Percentiles rank a stretch among this genome's conserved stretches.
Evolutionary conservation across 768 basidiomycete genomes (phyloP).

Genomic region (Auriculariales sp.): DNA sequence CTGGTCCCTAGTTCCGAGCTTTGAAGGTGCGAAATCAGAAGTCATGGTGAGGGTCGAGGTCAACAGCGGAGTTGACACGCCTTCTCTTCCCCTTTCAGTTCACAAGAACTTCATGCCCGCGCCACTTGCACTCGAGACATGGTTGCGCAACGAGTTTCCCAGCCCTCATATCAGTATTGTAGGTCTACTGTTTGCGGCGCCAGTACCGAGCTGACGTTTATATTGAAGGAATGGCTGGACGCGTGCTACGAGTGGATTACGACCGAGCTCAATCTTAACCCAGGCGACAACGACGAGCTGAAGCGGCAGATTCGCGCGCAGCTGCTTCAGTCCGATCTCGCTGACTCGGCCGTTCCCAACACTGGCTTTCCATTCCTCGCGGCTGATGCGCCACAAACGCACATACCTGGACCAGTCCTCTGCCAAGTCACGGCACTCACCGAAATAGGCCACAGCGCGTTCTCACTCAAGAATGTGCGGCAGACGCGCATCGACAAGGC

Average conservation of each 20-base stretch:
- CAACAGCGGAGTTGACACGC: not conserved
- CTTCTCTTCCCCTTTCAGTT: not conserved
- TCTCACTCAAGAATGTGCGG: constrained; percentile 56
- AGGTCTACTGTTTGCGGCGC: too few relatives aligned
- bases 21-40: constrained; percentile 47
- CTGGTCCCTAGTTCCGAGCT: constrained; percentile 70
- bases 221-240: not conserved
- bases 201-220: too few relatives aligned
- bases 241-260: constrained; percentile 7
- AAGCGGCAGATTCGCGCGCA: constrained; percentile 44
- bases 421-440: constrained; percentile 68
- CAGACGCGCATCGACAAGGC: constrained; percentile 49
- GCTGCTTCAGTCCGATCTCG: constrained; percentile 55
- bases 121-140: not conserved
- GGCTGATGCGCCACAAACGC: constrained; percentile 20
- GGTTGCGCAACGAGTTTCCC: not conserved
- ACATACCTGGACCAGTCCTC: constrained; percentile 37
- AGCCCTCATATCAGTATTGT: too few relatives aligned
- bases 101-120: not conserved
- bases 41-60: constrained; percentile 6
- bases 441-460: constrained; percentile 76
- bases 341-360: constrained; percentile 53
- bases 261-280: constrained; percentile 24
- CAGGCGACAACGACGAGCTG: constrained; percentile 36
- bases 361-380: constrained; percentile 50